These are phyloP conservation scores for Lachnellula subtilissima DNA, from an alignment of 2,329 filamentous ascomycete species.

Conservation along the genomic window DNA sequence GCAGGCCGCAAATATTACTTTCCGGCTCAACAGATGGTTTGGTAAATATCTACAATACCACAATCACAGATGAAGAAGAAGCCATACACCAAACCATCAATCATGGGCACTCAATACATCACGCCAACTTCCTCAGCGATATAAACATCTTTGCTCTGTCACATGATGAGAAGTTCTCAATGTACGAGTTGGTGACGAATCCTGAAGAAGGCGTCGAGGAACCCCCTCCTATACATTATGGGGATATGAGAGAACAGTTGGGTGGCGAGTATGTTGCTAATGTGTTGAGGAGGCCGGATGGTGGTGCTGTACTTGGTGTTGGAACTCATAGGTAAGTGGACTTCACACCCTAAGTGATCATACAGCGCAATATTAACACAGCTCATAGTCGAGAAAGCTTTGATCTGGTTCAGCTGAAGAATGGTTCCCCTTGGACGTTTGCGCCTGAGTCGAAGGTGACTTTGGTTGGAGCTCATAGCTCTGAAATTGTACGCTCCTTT, in stretches of 20 bases:
- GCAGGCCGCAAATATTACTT: conserved; percentile 56
- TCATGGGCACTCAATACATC: conserved; percentile 69
- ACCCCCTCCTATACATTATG: conserved; percentile 50
- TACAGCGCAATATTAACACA: not conserved
- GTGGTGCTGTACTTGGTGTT: conserved; percentile 57
- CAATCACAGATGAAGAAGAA: conserved; percentile 69
- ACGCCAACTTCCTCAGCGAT: conserved; percentile 63
- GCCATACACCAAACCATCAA: conserved; percentile 75
- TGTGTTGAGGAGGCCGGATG: conserved; percentile 55
- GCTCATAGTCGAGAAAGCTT: conserved; percentile 48
- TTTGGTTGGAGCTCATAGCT: conserved; percentile 58
- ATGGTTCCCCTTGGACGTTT: conserved; percentile 48
- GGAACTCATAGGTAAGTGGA: conserved; percentile 61
- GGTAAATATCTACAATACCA: conserved; percentile 70
- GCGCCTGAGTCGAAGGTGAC: conserved; percentile 52
- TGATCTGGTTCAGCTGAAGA: conserved; percentile 55
- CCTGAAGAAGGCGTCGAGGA: conserved; percentile 52
- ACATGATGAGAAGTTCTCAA: conserved; percentile 71
- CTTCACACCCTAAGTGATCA: not conserved
- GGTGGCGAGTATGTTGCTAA: conserved; percentile 71
- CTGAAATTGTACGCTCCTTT: conserved; percentile 59
- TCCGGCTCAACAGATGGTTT: conserved; percentile 78
- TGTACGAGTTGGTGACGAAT: conserved; percentile 65
- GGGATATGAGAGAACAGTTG: conserved; percentile 62
- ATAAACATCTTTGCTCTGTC: conserved; percentile 67